phyloP scores from a whole-genome alignment of 2,329 filamentous ascomycete species.

The Myriangium duriaei region DNA sequence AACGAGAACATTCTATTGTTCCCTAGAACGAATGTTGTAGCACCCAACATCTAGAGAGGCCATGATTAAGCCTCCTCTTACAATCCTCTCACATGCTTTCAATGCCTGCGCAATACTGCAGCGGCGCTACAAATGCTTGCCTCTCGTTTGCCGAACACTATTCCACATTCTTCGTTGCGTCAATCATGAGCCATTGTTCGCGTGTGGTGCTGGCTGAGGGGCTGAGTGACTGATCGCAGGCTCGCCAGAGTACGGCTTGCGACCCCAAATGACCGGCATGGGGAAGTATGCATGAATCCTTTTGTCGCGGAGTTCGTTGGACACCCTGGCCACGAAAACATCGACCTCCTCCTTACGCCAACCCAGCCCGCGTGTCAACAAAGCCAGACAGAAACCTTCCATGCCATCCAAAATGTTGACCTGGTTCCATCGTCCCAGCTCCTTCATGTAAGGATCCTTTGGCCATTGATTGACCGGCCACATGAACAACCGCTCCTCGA shows the following conservation, averaged over 20 bases:
- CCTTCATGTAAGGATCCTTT: slow-evolving; percentile 37
- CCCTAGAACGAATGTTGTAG: too few relatives aligned
- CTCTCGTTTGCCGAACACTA: too few relatives aligned
- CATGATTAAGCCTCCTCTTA: too few relatives aligned
- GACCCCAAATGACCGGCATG: slow-evolving; percentile 25
- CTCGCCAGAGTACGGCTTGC: slow-evolving; percentile 20
- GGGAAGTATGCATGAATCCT: slow-evolving; percentile 27
- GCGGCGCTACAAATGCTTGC: too few relatives aligned
- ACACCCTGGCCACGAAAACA: slow-evolving; percentile 26
- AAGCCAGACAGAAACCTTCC: slow-evolving; percentile 30
- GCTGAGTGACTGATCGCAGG: too few relatives aligned
- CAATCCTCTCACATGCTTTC: too few relatives aligned
- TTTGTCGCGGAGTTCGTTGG: slow-evolving; percentile 22
- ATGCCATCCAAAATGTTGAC: slow-evolving; percentile 30
- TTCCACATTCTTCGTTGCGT: too few relatives aligned
- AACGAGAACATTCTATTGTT: too few relatives aligned
- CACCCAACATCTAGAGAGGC: too few relatives aligned
- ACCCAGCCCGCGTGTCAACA: slow-evolving; percentile 29
- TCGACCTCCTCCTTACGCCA: slow-evolving; percentile 34
- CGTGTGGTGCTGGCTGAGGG: too few relatives aligned
- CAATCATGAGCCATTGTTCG: too few relatives aligned
- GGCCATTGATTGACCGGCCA: slow-evolving; percentile 35
- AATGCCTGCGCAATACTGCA: too few relatives aligned
- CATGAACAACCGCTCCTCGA: slow-evolving; percentile 28
- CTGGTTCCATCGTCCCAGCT: slow-evolving; percentile 35